Base-by-base conservation (phyloP, 164 flowering plant species). In the Vitis labrusca region DNA sequence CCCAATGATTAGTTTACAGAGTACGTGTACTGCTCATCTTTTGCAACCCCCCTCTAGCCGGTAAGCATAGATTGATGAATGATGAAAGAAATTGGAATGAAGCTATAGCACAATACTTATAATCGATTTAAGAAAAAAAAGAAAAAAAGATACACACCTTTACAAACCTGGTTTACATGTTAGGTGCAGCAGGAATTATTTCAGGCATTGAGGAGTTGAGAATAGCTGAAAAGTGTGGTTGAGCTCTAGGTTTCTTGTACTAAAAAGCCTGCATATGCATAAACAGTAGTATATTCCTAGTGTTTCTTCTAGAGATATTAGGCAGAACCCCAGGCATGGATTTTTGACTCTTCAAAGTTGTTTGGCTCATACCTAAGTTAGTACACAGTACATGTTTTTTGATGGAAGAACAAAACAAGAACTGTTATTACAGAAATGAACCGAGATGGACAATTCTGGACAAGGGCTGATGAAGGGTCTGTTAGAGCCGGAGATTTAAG, bases 401-500 rank as follows among this genome's bases (percentile, higher is more conserved):
- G 57, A 57, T 58, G 30, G 17, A 61, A 30, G 67, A 72, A 61
- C 14, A 60, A 49, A 64, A 37, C 30, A 44, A 49, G 56, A 58
- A 14, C 23, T 58, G 12, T 23, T 50, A 4, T 51, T 62, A 17
- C 52, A 63, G 29, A 64, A 53, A 51, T 49, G 65, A 47, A 37
- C 15, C 8, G 23, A 48, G 15, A 53, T 47, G 14, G 59, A 37
- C 52, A 57, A 50, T 63, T 29, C 56, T 51, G 37, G 37, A 64
- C 72, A 50, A 7, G 30, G 58, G 11, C 60, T 62, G 47, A 37
- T 37, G 71, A 55, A 48, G 66, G 65, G 54, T 50, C 59, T 44
- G 57, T 83, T 74, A 88, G 71, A 90, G 91, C 13, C 86, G 69
- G 8, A 90, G 90, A 71, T 77, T 84, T 61, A 90, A 75, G 78